phyloP scores from a whole-genome alignment of 2,329 filamentous ascomycete species.

The Fusarium paranaense region DNA sequence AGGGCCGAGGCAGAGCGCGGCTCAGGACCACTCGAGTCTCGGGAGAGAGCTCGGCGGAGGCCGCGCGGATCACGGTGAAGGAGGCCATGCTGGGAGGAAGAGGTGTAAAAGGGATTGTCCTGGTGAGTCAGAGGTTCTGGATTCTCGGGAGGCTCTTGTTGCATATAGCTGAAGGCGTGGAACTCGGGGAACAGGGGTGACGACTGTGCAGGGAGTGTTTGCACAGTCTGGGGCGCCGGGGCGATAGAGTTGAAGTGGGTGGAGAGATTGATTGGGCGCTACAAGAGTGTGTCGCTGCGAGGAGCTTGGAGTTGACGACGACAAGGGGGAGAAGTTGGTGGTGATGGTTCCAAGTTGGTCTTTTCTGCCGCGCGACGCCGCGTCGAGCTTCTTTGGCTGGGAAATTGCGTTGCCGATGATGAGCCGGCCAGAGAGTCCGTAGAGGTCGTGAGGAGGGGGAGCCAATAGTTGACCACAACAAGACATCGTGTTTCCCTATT shows the following conservation, averaged over 20 bases:
- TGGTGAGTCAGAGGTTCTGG: slow-evolving; percentile 55
- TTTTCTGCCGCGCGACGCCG: slow-evolving; percentile 41
- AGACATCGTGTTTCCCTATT: slow-evolving; percentile 26
- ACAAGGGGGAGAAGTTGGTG: slow-evolving; percentile 26
- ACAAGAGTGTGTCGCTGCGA: slow-evolving; percentile 30
- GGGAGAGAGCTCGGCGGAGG: slow-evolving; percentile 48
- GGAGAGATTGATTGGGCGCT: slow-evolving; percentile 17
- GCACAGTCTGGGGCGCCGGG: slow-evolving; percentile 61
- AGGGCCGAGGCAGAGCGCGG: slow-evolving; percentile 49
- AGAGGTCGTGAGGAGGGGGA: slow-evolving; percentile 9
- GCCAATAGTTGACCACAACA: slow-evolving; percentile 25
- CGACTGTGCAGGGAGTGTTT: slow-evolving; percentile 62
- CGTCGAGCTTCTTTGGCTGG: slow-evolving; percentile 29
- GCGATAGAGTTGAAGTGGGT: slow-evolving; percentile 8
- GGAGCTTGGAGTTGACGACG: slow-evolving; percentile 25
- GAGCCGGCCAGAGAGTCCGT: slow-evolving; percentile 39
- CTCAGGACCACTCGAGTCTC: slow-evolving; percentile 52
- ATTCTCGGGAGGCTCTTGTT: slow-evolving; percentile 66
- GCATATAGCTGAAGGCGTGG: slow-evolving; percentile 69
- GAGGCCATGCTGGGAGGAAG: slow-evolving; percentile 68
- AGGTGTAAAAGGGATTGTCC: slow-evolving; percentile 49
- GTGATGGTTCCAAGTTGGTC: slow-evolving; percentile 35
- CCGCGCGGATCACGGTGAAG: slow-evolving; percentile 56
- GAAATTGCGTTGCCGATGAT: slow-evolving; percentile 42
- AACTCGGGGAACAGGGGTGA: slow-evolving; percentile 48